A percentile compares a stretch with the other conserved stretches of the same genome.
These are phyloP conservation scores for Mortierella sp. DNA, from an alignment of 371 early-diverging fungal genomes.

Conservation along the genomic window DNA sequence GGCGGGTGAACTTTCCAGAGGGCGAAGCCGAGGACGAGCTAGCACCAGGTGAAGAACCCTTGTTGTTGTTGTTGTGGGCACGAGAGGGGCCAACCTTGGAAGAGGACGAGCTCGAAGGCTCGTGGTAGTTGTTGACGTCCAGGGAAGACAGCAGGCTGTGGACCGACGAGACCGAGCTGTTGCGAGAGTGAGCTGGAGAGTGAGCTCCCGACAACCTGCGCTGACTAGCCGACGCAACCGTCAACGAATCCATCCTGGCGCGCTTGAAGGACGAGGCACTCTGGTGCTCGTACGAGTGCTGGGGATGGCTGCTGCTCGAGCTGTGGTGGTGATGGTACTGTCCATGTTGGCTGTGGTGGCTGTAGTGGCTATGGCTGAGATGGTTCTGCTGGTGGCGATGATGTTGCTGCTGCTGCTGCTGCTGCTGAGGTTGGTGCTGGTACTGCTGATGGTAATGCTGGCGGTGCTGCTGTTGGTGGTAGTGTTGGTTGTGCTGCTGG, in stretches of 20 bases:
- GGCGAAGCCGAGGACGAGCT: constrained; percentile 28
- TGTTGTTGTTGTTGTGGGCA: no score
- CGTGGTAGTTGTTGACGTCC: neutral
- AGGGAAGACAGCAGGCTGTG: constrained; percentile 30
- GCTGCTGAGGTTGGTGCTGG: neutral
- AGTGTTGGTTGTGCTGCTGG: neutral
- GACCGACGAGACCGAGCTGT: constrained; percentile 43
- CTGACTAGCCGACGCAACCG: constrained; percentile 14
- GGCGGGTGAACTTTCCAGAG: constrained; percentile 20
- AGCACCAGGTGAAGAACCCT: constrained; percentile 14
- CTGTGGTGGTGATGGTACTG: neutral
- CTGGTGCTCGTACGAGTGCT: constrained; percentile 9
- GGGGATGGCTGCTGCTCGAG: neutral
- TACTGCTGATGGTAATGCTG: neutral
- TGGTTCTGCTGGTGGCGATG: constrained; percentile 9
- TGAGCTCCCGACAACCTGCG: constrained; percentile 16
- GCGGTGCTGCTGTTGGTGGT: neutral
- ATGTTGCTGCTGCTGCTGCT: neutral
- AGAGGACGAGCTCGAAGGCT: neutral
- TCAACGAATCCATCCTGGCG: constrained; percentile 13
- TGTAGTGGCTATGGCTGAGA: constrained; percentile 5
- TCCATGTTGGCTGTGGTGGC: constrained; percentile 4
- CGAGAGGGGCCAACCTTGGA: constrained; percentile 1
- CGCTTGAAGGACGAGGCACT: constrained; percentile 17
- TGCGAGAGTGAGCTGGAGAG: constrained; percentile 33